A percentile compares a stretch with the other conserved stretches of the same genome.
phyloP scores from a whole-genome alignment of 768 basidiomycete species.

The Plicaturopsis crispa region DNA sequence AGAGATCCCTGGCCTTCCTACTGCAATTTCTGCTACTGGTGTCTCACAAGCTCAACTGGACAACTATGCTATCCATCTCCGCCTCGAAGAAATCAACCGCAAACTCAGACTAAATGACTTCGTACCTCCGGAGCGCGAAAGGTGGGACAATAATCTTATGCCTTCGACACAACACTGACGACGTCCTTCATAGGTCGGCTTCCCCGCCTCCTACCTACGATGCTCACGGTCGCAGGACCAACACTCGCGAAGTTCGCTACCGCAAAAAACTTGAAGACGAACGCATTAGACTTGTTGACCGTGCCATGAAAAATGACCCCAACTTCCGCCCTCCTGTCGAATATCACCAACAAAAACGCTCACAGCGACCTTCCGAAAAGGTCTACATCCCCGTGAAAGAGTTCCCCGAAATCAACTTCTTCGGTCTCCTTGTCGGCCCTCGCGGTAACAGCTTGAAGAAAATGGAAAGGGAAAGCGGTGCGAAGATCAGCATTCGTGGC shows the following conservation, averaged over 20 bases:
- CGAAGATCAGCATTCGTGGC: constrained; percentile 96
- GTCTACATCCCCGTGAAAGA: constrained; percentile 99
- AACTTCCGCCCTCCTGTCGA: constrained; percentile 97
- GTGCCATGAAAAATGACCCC: constrained; percentile 95
- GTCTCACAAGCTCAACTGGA: constrained; percentile 95
- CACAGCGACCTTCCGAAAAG: constrained; percentile 91
- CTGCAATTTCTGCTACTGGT: constrained; percentile 87
- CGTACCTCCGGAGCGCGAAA: constrained; percentile 90
- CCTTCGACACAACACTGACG: background rate
- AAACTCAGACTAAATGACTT: constrained; percentile 92
- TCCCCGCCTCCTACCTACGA: constrained; percentile 98
- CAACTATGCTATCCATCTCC: constrained; percentile 93
- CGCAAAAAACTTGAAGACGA: constrained; percentile 92
- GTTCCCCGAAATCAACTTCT: constrained; percentile 99
- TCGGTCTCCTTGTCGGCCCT: constrained; percentile 95
- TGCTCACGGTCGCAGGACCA: constrained; percentile 93
- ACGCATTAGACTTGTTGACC: constrained; percentile 88
- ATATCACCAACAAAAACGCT: constrained; percentile 91
- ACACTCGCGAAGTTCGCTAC: constrained; percentile 98
- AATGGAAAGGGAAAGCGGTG: constrained; percentile 97
- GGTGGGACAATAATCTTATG: constrained; percentile 36
- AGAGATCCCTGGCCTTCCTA: constrained; percentile 88
- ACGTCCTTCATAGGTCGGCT: constrained; percentile 53
- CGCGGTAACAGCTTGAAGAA: constrained; percentile 99
- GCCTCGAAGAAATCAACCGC: constrained; percentile 95